Evolutionary conservation across 2,329 filamentous ascomycete genomes (phyloP), one percentile per base, ranked within the genome.

Genomic region (Pseudomassariella vexata): DNA sequence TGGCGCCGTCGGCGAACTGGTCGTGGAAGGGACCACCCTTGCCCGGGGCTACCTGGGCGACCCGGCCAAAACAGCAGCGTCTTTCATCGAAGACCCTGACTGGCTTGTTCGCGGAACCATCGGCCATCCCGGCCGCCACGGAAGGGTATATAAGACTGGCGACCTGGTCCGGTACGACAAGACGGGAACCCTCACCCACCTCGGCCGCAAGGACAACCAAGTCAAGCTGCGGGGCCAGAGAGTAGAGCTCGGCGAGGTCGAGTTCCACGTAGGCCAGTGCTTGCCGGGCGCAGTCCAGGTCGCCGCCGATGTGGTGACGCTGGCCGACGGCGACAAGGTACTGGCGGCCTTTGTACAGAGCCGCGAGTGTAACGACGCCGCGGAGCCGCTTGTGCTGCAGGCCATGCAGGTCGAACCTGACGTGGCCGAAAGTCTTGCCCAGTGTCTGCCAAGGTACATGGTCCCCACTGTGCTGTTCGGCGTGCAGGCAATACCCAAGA

Each of bases 1-100:
- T 9, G 43, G 42, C 15, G 32, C 37, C 6, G 34, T 35, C 2
- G 46, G 45, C 9, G 45, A 48, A 30, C 36, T 48, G 14, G 23
- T 38, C 12, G 24, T 57, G 39, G 47, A 42, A 23, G 55, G 55
- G 5, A 62, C 63, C 6, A 55, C 55, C 8, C 54, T 70, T 20
- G 63, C 59, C 24, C 49, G 58, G 29, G 62, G 63, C 28, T 70
- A 70, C 35, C 44, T 66, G 19, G 64, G 66, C 34, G 59, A 67
- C 21, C 47, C 49, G 1, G 45, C 52, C 23, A 65, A 65, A 35
- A 68, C 65, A 0, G 47, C 49, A 15, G 57, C 56, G 18, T 50
- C 53, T 1, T 70, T 69, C 29, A 59, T 69, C 25, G 46, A 52
- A 14, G 48, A 59, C 31, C 62, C 57, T 16, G 32, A 36, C 2